These are phyloP conservation scores for Dactylellina drechsleri DNA, from an alignment of 2,329 filamentous ascomycete genomes.

Conservation along the genomic window DNA sequence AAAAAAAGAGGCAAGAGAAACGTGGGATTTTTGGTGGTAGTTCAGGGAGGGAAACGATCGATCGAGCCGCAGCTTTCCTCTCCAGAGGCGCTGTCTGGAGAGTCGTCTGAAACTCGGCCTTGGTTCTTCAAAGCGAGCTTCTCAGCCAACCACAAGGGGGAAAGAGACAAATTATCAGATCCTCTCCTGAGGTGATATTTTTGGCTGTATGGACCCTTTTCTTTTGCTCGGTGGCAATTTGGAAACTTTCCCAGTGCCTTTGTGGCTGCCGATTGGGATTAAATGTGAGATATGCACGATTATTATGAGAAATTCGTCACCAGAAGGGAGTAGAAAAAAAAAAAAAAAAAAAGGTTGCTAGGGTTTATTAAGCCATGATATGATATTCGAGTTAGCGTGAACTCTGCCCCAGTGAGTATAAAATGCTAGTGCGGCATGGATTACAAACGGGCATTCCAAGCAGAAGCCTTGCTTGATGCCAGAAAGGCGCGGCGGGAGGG, in stretches of 20 bases:
- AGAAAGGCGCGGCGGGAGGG: slow-evolving; percentile 44
- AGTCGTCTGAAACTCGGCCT: slow-evolving; percentile 25
- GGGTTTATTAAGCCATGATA: slow-evolving; percentile 42
- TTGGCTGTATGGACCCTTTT: no score
- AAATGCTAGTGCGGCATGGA: slow-evolving; percentile 51
- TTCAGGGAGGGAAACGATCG: slow-evolving; percentile 8
- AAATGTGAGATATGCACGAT: slow-evolving; percentile 11
- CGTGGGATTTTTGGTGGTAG: background rate
- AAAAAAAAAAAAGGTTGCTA: slow-evolving; percentile 25
- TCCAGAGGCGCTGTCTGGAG: slow-evolving; percentile 7
- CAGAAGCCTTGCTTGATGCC: slow-evolving; percentile 10
- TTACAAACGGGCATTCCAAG: slow-evolving; percentile 37
- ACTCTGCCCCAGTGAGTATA: slow-evolving; percentile 39
- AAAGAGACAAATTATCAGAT: background rate
- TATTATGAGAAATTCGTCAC: slow-evolving; percentile 24
- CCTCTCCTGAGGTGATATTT: no score
- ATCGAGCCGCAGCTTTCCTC: slow-evolving; percentile 17
- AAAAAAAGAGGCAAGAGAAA: slow-evolving; percentile 14
- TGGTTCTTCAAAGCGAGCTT: slow-evolving; percentile 17
- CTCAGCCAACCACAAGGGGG: slow-evolving; percentile 23
- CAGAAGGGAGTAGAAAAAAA: background rate
- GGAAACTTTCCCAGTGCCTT: slow-evolving; percentile 17
- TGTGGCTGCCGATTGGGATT: slow-evolving; percentile 29
- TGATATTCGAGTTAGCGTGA: slow-evolving; percentile 47
- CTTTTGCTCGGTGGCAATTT: slow-evolving; percentile 34